Base-by-base conservation (phyloP, 371 early-diverging fungal species). In the Mycotypha africana region DNA sequence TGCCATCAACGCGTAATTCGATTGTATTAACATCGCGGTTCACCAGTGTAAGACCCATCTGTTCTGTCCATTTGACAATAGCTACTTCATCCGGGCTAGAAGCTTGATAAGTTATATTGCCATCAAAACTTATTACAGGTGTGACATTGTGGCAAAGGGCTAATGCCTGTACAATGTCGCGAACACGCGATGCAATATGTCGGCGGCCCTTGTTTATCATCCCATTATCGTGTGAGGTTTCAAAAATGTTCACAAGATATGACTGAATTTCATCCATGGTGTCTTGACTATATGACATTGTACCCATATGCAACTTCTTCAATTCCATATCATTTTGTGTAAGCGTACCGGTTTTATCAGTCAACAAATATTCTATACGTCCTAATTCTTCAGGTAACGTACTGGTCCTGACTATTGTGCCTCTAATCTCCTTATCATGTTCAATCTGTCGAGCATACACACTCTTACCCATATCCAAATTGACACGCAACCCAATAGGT, bases 51-150 rank as follows among this genome's bases (percentile, higher is more conserved):
- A 99, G 58, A 6, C 99, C 99, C 45, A 98, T 86, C 15, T 73
- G 67, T 49, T 91, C 91, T 11, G 94, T 89, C 95, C 95, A 99
- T 52, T 89, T 81, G 14, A 99, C 97, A 47, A 99, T 96, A 1
- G 99, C 99, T 2, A 99, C 86, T 65, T 99, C 99, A 70, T 99
- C 99, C 7, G 99, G 99, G 24, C 94, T 93, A n/a, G 97, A 89
- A 0, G 99, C 98, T 65, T 99, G 98, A 60, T 97, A 98, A 11
- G 85, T 73, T 41, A 76, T 64, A 16, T 53, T 53, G 19, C 70
- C 79, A 50, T 70, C 65, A 3, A 76, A 61, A 22, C 73, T 78
- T 7, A 69, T 63, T 1, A 79, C 78, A 4, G 88, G 89, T 2
- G 73, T 70, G 14, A 94, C 98, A 64, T 92, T 95, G 58, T 98